Evolutionary conservation across 495 filamentous ascomycete genomes (phyloP).

Genomic region (Sordaria brevicollis): DNA sequence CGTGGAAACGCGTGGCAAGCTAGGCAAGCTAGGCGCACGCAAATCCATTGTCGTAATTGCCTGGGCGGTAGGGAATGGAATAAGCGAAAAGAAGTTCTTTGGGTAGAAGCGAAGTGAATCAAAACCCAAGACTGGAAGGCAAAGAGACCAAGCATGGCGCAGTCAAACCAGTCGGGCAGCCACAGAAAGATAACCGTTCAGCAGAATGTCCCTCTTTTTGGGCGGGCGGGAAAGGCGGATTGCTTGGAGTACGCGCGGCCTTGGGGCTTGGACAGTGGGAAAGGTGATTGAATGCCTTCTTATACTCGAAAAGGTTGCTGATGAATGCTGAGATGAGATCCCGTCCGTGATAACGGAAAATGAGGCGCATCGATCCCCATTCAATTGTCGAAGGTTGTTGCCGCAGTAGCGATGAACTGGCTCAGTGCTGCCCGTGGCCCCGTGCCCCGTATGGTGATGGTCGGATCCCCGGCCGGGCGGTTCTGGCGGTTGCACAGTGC

Average conservation of each 20-base stretch:
- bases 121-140: neutral
- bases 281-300: neutral
- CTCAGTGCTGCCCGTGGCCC: no score
- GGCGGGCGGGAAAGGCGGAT: neutral
- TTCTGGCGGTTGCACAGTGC: conserved; percentile 6
- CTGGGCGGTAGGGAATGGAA: neutral
- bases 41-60: no score
- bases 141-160: neutral
- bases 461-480: neutral
- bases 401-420: neutral
- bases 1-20: neutral
- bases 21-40: neutral
- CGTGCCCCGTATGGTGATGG: no score
- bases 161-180: neutral
- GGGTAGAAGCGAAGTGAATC: neutral
- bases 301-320: neutral
- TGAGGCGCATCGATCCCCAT: neutral
- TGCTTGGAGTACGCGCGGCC: neutral
- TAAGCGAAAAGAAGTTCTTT: neutral
- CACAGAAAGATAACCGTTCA: neutral
- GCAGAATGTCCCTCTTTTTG: neutral
- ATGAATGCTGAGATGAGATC: neutral
- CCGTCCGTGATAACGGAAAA: neutral
- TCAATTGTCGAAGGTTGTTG: neutral
- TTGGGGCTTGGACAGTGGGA: neutral